Conservation (phyloP, 2,329 filamentous ascomycete genomes). For the Chaetomiaceae sp. region DNA sequence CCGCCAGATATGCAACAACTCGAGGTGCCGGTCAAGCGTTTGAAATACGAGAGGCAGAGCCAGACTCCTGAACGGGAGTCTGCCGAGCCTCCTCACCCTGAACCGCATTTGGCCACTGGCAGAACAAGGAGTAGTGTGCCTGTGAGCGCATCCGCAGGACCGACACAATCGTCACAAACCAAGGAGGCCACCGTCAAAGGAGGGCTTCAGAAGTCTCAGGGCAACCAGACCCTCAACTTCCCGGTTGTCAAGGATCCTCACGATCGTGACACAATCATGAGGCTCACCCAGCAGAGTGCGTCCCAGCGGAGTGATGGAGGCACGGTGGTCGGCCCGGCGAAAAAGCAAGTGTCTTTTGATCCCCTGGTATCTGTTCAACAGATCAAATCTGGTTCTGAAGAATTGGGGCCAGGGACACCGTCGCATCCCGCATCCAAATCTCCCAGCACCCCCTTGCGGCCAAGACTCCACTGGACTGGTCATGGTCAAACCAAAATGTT, state of each 20-base stretch:
- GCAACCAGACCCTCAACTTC: slow-evolving; percentile 52
- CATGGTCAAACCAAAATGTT: slow-evolving; percentile 29
- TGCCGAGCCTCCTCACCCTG: neutral
- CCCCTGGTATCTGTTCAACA: slow-evolving; percentile 15
- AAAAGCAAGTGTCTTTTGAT: slow-evolving; percentile 36
- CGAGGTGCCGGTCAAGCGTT: slow-evolving; percentile 1
- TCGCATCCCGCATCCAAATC: neutral
- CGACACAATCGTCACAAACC: slow-evolving; percentile 23
- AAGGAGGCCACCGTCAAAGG: slow-evolving; percentile 30
- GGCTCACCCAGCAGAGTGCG: slow-evolving; percentile 61
- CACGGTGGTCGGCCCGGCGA: slow-evolving; percentile 25
- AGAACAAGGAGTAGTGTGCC: neutral
- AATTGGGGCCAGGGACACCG: neutral
- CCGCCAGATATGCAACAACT: neutral
- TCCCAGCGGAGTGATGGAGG: slow-evolving; percentile 46
- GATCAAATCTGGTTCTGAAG: neutral
- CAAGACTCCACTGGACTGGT: slow-evolving; percentile 20
- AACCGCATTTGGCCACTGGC: neutral
- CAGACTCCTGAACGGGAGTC: neutral
- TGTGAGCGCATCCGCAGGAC: slow-evolving; percentile 1
- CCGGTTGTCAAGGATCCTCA: slow-evolving; percentile 73
- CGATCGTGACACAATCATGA: slow-evolving; percentile 56
- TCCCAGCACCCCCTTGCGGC: neutral
- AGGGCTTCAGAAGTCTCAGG: slow-evolving; percentile 27
- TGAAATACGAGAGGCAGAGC: neutral